phyloP scores from a whole-genome alignment of 163 green algal genomes.

The Trebouxia gelatinosa region DNA sequence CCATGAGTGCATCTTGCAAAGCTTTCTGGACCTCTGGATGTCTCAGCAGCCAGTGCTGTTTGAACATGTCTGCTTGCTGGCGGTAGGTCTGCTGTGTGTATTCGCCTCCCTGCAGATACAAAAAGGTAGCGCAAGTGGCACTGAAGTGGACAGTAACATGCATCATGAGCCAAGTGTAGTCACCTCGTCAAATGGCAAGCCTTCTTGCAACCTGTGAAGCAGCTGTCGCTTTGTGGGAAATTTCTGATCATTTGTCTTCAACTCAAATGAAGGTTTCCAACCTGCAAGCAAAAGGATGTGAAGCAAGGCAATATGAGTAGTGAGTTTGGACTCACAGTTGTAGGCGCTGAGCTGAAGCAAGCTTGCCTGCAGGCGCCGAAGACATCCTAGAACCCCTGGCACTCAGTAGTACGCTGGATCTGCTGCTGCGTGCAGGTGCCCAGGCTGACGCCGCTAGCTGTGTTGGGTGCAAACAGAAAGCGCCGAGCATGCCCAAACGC shows the following conservation, averaged over 20 bases:
- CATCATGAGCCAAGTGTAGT: background rate
- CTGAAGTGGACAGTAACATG: too few species aligned
- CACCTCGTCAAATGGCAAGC: constrained; percentile 12
- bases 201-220: constrained; percentile 20
- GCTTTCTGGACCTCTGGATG: constrained; percentile 15
- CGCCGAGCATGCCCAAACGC: too few species aligned
- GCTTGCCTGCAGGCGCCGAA: too few species aligned
- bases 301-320: too few species aligned
- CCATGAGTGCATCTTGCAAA: background rate
- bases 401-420: too few species aligned
- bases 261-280: constrained; percentile 17
- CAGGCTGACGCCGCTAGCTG: too few species aligned
- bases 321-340: too few species aligned
- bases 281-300: constrained; percentile 1
- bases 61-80: constrained; percentile 1
- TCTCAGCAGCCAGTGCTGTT: constrained; percentile 19
- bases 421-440: too few species aligned
- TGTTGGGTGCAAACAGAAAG: too few species aligned
- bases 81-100: constrained; percentile 26
- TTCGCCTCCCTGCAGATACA: constrained; percentile 11
- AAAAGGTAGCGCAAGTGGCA: background rate
- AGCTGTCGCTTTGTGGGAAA: constrained; percentile 5
- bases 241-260: background rate
- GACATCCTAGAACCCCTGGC: too few species aligned
- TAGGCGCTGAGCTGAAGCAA: too few species aligned